A percentile compares a stretch with the other conserved stretches of the same genome.
Conservation (phyloP, 805 yeast species). For the Spathaspora girioi region DNA sequence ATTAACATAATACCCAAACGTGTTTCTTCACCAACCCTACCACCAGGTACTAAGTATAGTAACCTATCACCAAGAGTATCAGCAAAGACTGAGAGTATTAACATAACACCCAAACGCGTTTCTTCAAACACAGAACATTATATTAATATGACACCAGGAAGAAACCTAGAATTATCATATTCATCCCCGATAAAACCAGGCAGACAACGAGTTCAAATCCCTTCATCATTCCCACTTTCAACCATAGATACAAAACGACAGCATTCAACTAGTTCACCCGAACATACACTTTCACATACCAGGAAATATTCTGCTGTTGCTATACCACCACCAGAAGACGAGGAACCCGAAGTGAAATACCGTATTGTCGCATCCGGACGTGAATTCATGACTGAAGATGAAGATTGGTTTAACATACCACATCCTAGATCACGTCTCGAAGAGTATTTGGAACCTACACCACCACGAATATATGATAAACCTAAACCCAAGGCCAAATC, state of each 20-base stretch:
- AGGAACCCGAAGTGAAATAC: too few relatives aligned
- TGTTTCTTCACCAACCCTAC: too few relatives aligned
- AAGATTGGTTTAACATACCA: background rate
- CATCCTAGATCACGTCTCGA: too few relatives aligned
- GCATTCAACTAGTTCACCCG: background rate
- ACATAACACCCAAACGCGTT: background rate
- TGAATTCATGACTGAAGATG: background rate
- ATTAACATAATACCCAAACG: too few relatives aligned
- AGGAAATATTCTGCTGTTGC: background rate
- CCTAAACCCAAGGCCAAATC: background rate
- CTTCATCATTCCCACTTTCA: background rate
- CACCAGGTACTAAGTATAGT: too few relatives aligned
- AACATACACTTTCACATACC: background rate
- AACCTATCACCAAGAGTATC: too few relatives aligned
- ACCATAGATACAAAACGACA: background rate
- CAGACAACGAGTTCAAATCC: background rate
- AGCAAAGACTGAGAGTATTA: too few relatives aligned
- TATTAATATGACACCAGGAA: background rate
- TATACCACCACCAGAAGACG: background rate
- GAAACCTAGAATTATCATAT: background rate
- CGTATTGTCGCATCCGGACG: too few relatives aligned
- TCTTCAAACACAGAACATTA: background rate
- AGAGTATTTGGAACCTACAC: background rate
- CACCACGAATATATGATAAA: background rate
- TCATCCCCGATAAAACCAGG: background rate